A percentile compares a stretch with the other conserved stretches of the same genome.
Conservation (phyloP, 441 rosid genomes). For the Kokia cookei region DNA sequence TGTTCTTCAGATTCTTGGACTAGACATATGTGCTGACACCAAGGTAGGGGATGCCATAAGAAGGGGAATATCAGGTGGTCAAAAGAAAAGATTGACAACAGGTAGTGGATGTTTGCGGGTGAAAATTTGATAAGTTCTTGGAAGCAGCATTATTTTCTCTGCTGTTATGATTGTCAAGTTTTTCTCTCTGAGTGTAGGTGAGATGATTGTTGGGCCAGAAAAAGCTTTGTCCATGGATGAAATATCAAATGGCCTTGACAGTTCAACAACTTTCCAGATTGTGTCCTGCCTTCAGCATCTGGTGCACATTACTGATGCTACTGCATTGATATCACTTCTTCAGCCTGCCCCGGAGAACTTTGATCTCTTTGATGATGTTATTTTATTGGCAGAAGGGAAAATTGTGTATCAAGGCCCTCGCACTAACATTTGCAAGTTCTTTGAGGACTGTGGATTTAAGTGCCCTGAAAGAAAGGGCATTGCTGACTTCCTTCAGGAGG, state of each 20-base stretch:
- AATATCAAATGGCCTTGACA: conserved; percentile 64
- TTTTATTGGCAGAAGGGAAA: conserved; percentile 59
- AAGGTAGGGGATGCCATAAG: conserved; percentile 47
- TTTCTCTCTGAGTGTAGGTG: conserved; percentile 6
- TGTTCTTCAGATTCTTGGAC: conserved; percentile 50
- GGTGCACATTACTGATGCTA: conserved; percentile 48
- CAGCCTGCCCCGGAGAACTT: conserved; percentile 65
- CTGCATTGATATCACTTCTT: conserved; percentile 55
- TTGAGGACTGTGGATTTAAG: conserved; percentile 12
- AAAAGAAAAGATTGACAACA: conserved; percentile 53
- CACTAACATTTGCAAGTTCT: conserved; percentile 5
- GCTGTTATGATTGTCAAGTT: not conserved
- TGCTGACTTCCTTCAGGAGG: conserved; percentile 32
- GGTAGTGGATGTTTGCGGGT: conserved; percentile 22
- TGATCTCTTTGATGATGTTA: conserved; percentile 58
- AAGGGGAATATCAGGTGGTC: conserved; percentile 59
- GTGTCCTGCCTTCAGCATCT: conserved; percentile 52
- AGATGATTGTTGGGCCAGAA: conserved; percentile 66
- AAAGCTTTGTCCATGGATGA: conserved; percentile 66
- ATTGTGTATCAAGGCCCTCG: conserved; percentile 58
- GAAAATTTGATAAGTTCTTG: not conserved
- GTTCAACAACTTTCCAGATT: conserved; percentile 64
- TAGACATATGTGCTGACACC: conserved; percentile 50
- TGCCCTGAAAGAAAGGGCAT: conserved; percentile 20
- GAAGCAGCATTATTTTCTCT: not conserved